phyloP scores from a whole-genome alignment of 768 basidiomycete genomes.

The Auricularia auricula-judae region DNA sequence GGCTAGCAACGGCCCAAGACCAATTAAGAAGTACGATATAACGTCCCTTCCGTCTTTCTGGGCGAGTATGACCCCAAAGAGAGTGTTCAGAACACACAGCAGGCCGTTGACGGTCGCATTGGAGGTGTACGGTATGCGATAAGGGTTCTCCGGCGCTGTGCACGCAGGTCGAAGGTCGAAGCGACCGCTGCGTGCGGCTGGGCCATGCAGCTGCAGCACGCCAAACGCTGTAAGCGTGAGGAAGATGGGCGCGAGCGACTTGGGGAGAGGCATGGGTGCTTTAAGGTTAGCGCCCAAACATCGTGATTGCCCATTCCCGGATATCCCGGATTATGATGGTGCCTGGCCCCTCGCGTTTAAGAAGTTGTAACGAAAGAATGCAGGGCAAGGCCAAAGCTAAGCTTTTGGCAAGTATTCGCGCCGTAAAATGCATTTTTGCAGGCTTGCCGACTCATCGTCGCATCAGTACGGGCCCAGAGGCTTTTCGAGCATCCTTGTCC shows the following conservation, averaged over 20 bases:
- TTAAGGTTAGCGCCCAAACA: neutral
- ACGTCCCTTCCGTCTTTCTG: neutral
- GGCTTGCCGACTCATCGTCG: too few relatives aligned
- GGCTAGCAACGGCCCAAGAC: neutral
- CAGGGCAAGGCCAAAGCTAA: too few relatives aligned
- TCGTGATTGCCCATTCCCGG: too few relatives aligned
- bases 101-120: neutral
- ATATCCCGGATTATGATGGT: too few relatives aligned
- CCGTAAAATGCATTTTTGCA: too few relatives aligned
- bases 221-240: neutral
- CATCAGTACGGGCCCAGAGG: too few relatives aligned
- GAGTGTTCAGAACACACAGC: neutral
- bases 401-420: too few relatives aligned
- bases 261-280: neutral
- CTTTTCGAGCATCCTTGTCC: too few relatives aligned
- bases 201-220: neutral
- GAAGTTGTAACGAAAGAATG: too few relatives aligned
- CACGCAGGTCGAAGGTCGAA: neutral
- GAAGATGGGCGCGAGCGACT: neutral
- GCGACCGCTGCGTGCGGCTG: neutral
- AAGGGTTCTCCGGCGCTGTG: neutral
- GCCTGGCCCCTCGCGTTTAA: too few relatives aligned
- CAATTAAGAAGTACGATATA: neutral
- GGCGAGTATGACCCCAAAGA: neutral
- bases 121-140: neutral